Evolutionary conservation across 2,329 filamentous ascomycete species (phyloP), one percentile per base, ranked within the genome.

Genomic region (Pseudogymnoascus sp.): DNA sequence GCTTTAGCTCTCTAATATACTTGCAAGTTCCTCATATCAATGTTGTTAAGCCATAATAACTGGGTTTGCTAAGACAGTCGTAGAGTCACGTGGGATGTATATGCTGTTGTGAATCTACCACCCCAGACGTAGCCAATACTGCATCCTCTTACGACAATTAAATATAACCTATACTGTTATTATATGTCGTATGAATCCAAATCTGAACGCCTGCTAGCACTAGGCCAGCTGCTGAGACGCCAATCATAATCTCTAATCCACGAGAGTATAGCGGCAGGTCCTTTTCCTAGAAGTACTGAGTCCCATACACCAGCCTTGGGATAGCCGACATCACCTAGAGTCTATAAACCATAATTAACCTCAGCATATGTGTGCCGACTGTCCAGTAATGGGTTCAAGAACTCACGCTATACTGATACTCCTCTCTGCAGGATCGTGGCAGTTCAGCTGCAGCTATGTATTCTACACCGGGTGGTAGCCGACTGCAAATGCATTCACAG

Each of bases 381-480:
- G 3, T 2, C 13, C 12, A 15, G 15, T 8, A 52, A 19, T 2
- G 18, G 8, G n/a, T 15, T n/a, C 15, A 26, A n/a, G 8, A 38
- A 62, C 62, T 61, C 58, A 70, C 69, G 67, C 67, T 62, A 71
- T 69, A 35, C 65, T 64, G 6, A 71, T 59, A 18, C 68, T 70
- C 30, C 69, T 61, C 60, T 71, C 63, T 48, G 67, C 67, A 8
- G 68, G 68, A 1, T 62, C 59, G 3, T 59, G 13, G 65, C 66
- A 28, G 38, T 62, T 63, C 35, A 63, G 39, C 58, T 60, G 61
- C 18, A 63, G n/a, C 61, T 61, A 62, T 5, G 61, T 58, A 59
- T 67, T 72, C 69, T 75, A 73, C n/a, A 59, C 33, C 4, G 61
- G 61, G 19, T 63, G 61, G 10, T 61, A 63, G 21, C 60, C 60